Conservation (phyloP, 345 rosid genomes). For the Geranium rotundifolium region DNA sequence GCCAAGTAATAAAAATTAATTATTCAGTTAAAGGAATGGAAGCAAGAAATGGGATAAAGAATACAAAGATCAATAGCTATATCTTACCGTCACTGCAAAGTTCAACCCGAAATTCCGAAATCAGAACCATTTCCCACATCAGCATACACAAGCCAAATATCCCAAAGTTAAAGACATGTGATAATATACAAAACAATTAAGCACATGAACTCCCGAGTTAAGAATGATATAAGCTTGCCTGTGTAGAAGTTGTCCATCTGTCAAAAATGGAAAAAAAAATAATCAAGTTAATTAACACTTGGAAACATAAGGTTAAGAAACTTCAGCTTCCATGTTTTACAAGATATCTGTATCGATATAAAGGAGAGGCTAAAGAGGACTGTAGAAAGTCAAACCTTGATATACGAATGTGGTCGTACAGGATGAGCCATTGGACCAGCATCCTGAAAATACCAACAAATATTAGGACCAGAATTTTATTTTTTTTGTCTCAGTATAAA, state of each 20-base stretch:
- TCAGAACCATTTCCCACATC: constrained; percentile 19
- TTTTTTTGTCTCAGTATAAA: too few relatives aligned
- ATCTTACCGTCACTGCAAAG: constrained; percentile 73
- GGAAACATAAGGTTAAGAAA: background rate
- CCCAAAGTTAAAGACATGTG: constrained; percentile 11
- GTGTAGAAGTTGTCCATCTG: constrained; percentile 99
- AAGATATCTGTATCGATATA: background rate
- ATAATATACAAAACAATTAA: background rate
- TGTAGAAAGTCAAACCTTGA: constrained; percentile 45
- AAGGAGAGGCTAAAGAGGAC: constrained; percentile 1
- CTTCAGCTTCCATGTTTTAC: background rate
- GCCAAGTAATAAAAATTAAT: constrained; percentile 15
- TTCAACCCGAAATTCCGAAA: constrained; percentile 21
- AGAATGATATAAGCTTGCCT: constrained; percentile 36
- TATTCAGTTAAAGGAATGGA: constrained; percentile 11
- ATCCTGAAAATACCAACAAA: constrained; percentile 37
- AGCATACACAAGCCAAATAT: constrained; percentile 13
- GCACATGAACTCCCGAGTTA: background rate
- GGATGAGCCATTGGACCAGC: constrained; percentile 99
- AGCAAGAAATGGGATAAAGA: background rate
- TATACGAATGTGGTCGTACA: constrained; percentile 94
- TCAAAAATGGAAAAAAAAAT: constrained; percentile 14
- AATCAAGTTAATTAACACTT: constrained; percentile 1
- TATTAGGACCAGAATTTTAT: background rate
- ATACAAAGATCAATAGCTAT: background rate